phyloP scores from a whole-genome alignment of 2,329 filamentous ascomycete species.

The Colletotrichum paranaense region DNA sequence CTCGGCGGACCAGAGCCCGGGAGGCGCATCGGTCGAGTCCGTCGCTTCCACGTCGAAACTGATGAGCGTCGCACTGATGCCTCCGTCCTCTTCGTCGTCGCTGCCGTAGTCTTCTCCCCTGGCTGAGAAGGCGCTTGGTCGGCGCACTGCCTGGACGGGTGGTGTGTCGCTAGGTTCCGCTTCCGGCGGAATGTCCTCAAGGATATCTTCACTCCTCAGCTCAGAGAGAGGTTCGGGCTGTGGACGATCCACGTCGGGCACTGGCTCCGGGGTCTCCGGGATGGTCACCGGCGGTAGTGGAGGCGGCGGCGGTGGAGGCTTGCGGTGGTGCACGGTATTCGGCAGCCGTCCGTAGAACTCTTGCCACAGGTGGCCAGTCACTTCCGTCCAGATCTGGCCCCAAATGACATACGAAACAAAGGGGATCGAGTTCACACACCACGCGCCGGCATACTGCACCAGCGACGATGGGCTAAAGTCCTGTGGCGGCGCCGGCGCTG shows the following conservation, averaged over 20 bases:
- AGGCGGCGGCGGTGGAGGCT: constrained; percentile 37
- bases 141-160: constrained; percentile 49
- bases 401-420: constrained; percentile 59
- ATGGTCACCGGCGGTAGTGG: constrained; percentile 36
- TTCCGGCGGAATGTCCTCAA: not conserved
- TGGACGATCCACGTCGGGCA: constrained; percentile 9
- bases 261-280: constrained; percentile 7
- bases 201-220: not conserved
- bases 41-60: constrained; percentile 71
- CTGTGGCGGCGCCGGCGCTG: constrained; percentile 54
- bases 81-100: constrained; percentile 68
- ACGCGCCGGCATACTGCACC: constrained; percentile 54
- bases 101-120: constrained; percentile 64
- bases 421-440: constrained; percentile 57
- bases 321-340: constrained; percentile 47
- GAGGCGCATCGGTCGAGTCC: constrained; percentile 61
- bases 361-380: constrained; percentile 50
- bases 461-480: constrained; percentile 53
- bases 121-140: constrained; percentile 59
- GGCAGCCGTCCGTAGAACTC: constrained; percentile 54
- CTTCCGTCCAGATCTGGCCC: constrained; percentile 49
- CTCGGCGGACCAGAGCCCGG: constrained; percentile 69
- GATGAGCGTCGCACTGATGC: constrained; percentile 67
- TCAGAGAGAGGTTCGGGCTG: constrained; percentile 9
- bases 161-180: constrained; percentile 31